Evolutionary conservation across 495 filamentous ascomycete genomes (phyloP).

Genomic region (Penicillium malachiteum): DNA sequence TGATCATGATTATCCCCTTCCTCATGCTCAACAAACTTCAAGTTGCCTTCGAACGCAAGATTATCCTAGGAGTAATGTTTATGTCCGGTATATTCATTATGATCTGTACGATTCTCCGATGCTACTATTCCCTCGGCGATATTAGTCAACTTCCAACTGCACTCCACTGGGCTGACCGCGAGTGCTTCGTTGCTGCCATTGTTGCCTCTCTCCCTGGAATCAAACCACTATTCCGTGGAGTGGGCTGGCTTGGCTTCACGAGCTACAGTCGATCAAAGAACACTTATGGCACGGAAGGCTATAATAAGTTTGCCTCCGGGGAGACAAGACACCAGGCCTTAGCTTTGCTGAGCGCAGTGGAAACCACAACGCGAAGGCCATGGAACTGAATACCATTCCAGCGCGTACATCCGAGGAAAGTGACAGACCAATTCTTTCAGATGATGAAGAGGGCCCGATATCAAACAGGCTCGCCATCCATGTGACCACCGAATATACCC

Average conservation of each 20-base stretch:
- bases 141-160: conserved; percentile 20
- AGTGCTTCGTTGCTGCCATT: conserved; percentile 26
- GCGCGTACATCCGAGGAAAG: conserved; percentile 8
- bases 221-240: conserved; percentile 25
- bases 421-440: conserved; percentile 2
- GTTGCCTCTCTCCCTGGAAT: conserved; percentile 25
- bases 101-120: conserved; percentile 25
- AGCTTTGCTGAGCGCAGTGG: not conserved
- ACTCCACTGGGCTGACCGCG: conserved; percentile 25
- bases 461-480: conserved; percentile 7
- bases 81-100: conserved; percentile 32
- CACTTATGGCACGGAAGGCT: conserved; percentile 9
- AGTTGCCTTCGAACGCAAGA: conserved; percentile 21
- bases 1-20: conserved; percentile 21
- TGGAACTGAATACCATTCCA: not conserved
- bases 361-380: not conserved
- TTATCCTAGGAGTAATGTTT: conserved; percentile 22
- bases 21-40: conserved; percentile 27
- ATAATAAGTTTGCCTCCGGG: conserved; percentile 13
- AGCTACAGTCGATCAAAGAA: conserved; percentile 10
- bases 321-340: not conserved
- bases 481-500: conserved; percentile 15
- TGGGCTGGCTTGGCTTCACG: conserved; percentile 18
- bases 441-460: not conserved
- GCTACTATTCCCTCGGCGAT: conserved; percentile 23